A percentile compares a stretch with the other conserved stretches of the same genome.
Evolutionary conservation across 805 yeast genomes (phyloP).

Genomic region (Candida tallmaniae): DNA sequence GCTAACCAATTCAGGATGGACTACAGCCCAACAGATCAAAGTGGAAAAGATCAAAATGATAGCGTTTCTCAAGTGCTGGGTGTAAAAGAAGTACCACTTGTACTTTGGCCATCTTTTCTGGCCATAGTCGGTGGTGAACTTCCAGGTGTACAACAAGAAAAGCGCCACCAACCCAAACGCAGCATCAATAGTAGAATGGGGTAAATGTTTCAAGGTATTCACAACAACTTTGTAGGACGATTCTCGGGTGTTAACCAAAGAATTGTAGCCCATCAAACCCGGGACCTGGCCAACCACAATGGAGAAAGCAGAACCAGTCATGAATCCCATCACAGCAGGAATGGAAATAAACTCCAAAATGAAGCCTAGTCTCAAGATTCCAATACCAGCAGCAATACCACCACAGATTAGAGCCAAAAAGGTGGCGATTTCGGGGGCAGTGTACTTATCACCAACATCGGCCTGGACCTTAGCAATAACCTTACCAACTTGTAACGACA

Average conservation of each 20-base stretch:
- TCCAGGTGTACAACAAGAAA: constrained; percentile 68
- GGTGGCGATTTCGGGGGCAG: constrained; percentile 76
- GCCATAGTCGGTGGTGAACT: constrained; percentile 54
- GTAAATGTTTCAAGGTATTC: constrained; percentile 66
- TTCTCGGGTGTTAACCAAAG: constrained; percentile 63
- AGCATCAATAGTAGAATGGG: constrained; percentile 69
- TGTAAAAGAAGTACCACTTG: constrained; percentile 59
- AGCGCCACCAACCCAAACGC: constrained; percentile 83
- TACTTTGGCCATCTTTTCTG: constrained; percentile 61
- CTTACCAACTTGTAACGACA: constrained; percentile 82
- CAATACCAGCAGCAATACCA: constrained; percentile 76
- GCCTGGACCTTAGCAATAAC: constrained; percentile 61
- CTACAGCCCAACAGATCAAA: constrained; percentile 73
- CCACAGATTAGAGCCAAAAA: constrained; percentile 79
- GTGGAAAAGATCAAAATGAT: constrained; percentile 79
- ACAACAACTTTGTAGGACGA: constrained; percentile 69
- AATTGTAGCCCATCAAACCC: constrained; percentile 70
- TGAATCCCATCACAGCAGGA: constrained; percentile 92
- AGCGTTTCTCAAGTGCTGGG: constrained; percentile 76
- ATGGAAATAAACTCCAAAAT: constrained; percentile 82
- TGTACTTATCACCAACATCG: constrained; percentile 37
- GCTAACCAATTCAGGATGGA: constrained; percentile 41
- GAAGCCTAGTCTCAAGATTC: constrained; percentile 80
- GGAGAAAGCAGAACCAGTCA: constrained; percentile 89
- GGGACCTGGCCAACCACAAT: constrained; percentile 87